Conservation (phyloP, 108 stramenopile species). For the Fragilaria radians region DNA sequence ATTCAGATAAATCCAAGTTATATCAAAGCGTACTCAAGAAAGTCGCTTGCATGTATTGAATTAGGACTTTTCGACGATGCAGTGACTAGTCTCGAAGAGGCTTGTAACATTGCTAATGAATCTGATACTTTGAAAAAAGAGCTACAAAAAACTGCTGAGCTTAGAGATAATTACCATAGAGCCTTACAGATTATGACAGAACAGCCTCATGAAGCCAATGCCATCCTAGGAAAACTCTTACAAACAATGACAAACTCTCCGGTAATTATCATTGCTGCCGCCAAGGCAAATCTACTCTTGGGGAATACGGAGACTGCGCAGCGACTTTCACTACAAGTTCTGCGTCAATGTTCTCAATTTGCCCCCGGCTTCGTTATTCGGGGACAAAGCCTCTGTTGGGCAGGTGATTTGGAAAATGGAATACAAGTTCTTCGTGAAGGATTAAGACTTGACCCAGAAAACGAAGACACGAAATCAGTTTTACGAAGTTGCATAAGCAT, state of each 20-base stretch:
- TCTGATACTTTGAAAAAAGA: conserved; percentile 8
- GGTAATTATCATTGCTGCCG: conserved; percentile 20
- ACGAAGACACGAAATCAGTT: conserved; percentile 1
- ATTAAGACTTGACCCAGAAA: conserved; percentile 39
- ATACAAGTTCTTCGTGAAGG: conserved; percentile 25
- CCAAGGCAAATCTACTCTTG: conserved; percentile 32
- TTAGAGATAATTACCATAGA: background rate
- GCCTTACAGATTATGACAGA: conserved; percentile 1
- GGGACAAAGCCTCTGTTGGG: conserved; percentile 24
- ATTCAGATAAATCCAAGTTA: conserved; percentile 21
- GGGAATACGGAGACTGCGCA: conserved; percentile 28
- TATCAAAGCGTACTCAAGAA: conserved; percentile 48
- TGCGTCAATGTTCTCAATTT: conserved; percentile 9
- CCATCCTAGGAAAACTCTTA: conserved; percentile 13
- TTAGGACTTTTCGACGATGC: conserved; percentile 34
- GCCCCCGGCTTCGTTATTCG: conserved; percentile 22
- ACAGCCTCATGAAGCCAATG: conserved; percentile 30
- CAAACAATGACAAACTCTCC: conserved; percentile 6
- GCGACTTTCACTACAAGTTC: conserved; percentile 10
- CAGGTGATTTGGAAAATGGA: conserved; percentile 26
- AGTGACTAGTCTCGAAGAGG: conserved; percentile 4
- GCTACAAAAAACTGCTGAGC: background rate
- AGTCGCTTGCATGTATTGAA: conserved; percentile 18
- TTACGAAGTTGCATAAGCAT: conserved; percentile 13
- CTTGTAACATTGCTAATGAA: background rate